Base-by-base conservation (phyloP, 139 green algal species). In the Dunaliella primolecta region DNA sequence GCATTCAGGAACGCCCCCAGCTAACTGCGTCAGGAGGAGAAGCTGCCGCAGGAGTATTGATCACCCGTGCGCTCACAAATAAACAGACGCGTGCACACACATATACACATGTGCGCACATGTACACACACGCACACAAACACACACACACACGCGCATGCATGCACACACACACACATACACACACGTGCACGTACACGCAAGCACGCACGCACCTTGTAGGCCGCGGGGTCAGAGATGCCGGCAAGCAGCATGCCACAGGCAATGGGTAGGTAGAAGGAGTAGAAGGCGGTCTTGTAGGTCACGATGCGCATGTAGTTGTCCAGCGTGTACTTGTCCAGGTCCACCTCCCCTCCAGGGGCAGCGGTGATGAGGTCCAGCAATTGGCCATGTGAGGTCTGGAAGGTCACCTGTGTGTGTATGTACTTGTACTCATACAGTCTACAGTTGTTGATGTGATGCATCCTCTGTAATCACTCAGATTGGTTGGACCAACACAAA, bases 251-350 rank as follows among this genome's bases (percentile, higher is more conserved):
- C 92, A 99, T 92, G 75, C 95, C 97, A 83, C 92, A 96, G 0
- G 96, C 97, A 34, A 98, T 89, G 2, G 96, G 96, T 83, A 99
- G 87, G 92, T 98, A 98, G 93, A 99, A 98, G 36, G 95, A 96
- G 91, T 99, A 99, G 91, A 92, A 99, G 34, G 96, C 96, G 27
- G 95, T 95, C 64, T 99, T 99, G 92, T 94, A 99, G 24, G 93
- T 98, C 46, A 98, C 94, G 84, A 99, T 99, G 85, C 93, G 89
- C 89, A 96, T 91, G 93, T 99, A 99, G 81, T 93, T 97, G 79
- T 95, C 88, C 84, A 96, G 90, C 30, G 96, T 98, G 95, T 99
- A 99, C 84, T 90, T 91, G 36, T 86, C 85, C 25, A 94, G 88
- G 87, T 98, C 91, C 30, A 98, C 93, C 35, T 31, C 15, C 2